Evolutionary conservation across 2,329 filamentous ascomycete genomes (phyloP).

Genomic region (Phyllachora maydis): DNA sequence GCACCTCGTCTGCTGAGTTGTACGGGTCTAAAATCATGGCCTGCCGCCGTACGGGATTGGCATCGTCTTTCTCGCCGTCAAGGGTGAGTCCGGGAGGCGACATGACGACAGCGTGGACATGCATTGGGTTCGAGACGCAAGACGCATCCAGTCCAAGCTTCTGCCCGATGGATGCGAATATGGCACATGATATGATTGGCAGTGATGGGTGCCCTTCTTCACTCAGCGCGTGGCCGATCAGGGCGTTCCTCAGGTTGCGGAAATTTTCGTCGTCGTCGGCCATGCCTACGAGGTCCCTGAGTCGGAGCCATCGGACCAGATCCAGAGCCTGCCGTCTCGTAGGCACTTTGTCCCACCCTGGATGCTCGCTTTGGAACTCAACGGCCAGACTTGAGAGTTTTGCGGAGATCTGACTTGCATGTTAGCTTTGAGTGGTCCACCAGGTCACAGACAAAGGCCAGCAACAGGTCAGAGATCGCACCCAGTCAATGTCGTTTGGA

Average conservation of each 20-base stretch:
- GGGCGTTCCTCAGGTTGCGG: constrained; percentile 66
- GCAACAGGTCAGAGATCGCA: too few species aligned
- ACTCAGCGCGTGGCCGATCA: constrained; percentile 64
- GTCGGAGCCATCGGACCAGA: constrained; percentile 49
- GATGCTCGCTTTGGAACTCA: constrained; percentile 29
- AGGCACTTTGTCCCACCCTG: constrained; percentile 30
- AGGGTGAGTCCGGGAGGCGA: constrained; percentile 38
- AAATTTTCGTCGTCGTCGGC: constrained; percentile 45
- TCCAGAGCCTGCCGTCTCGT: constrained; percentile 46
- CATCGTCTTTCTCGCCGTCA: constrained; percentile 17
- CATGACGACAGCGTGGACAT: constrained; percentile 64
- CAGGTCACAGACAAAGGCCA: too few species aligned
- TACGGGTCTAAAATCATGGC: constrained; percentile 77
- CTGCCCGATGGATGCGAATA: constrained; percentile 64
- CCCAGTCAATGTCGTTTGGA: constrained; percentile 54
- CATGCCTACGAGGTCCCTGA: constrained; percentile 49
- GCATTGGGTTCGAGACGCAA: constrained; percentile 65
- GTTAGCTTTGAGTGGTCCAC: constrained; percentile 1
- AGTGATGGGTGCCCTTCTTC: constrained; percentile 57
- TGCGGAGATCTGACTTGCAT: constrained; percentile 4
- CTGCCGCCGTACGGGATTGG: constrained; percentile 12
- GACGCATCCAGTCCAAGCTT: constrained; percentile 56
- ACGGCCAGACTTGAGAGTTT: constrained; percentile 42
- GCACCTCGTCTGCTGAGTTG: constrained; percentile 45
- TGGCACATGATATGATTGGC: constrained; percentile 69